Conservation (phyloP, 2,329 filamentous ascomycete species). For the Gyromitra esculenta region DNA sequence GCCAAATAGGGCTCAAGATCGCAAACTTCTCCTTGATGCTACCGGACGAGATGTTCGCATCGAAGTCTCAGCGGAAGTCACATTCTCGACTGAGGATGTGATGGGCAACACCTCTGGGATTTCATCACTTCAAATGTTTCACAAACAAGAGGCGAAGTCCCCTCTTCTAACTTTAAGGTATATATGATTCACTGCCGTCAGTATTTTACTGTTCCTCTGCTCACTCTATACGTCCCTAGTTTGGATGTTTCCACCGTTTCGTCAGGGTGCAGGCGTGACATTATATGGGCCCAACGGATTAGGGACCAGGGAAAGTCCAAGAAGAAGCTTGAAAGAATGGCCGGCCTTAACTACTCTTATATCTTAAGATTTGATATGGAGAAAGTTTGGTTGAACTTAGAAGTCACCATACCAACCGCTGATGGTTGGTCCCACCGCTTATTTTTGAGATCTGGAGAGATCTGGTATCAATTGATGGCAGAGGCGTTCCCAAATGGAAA, state of each 20-base stretch:
- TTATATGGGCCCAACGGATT: constrained; percentile 22
- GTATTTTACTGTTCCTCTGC: background rate
- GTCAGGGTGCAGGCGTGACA: constrained; percentile 6
- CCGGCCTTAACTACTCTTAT: constrained; percentile 33
- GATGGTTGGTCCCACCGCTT: constrained; percentile 10
- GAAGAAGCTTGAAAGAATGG: background rate
- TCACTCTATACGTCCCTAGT: constrained; percentile 1
- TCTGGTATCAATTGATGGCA: constrained; percentile 37
- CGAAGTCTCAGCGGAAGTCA: constrained; percentile 18
- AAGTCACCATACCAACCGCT: constrained; percentile 24
- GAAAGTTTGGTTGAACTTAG: constrained; percentile 49
- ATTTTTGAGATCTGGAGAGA: constrained; percentile 20
- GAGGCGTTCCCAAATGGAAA: constrained; percentile 33
- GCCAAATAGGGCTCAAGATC: background rate
- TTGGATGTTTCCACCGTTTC: constrained; percentile 9
- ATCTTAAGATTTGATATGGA: constrained; percentile 47
- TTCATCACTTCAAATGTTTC: constrained; percentile 9
- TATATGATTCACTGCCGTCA: background rate
- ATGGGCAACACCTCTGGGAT: background rate
- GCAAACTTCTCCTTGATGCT: background rate
- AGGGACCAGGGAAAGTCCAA: background rate
- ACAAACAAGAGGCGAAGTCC: background rate
- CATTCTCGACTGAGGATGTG: constrained; percentile 6
- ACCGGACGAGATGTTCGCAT: background rate
- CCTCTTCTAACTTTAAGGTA: constrained; percentile 16